Percentiles rank a stretch among this genome's conserved stretches.
Conservation (phyloP, 305 asterid species). For the Fraxinus floribunda region DNA sequence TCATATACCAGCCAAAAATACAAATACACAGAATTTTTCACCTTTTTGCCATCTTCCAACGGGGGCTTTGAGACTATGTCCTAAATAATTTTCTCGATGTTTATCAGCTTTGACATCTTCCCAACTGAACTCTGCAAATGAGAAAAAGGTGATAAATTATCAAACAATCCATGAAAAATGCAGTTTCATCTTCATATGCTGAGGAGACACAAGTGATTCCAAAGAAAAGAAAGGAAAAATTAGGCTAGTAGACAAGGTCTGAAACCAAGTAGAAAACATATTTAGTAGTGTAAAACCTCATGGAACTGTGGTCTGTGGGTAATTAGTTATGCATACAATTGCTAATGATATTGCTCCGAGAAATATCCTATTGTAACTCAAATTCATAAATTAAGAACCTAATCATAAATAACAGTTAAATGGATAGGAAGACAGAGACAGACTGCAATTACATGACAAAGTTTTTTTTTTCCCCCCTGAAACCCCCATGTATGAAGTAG, state of each 20-base stretch:
- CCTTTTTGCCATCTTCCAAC: conserved; percentile 99
- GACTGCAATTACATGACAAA: not conserved
- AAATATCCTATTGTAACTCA: not conserved
- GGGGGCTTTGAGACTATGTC: conserved; percentile 94
- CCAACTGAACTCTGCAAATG: conserved; percentile 86
- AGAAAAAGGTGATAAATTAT: not conserved
- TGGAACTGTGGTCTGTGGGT: not conserved
- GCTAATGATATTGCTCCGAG: not conserved
- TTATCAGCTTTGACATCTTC: conserved; percentile 96
- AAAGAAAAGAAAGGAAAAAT: not conserved
- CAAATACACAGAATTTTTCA: not conserved
- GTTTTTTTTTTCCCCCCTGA: too few relatives aligned
- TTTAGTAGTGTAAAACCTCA: not conserved
- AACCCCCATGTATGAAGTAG: too few relatives aligned
- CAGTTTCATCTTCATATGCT: not conserved
- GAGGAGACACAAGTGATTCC: too few relatives aligned
- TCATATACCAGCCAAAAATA: not conserved
- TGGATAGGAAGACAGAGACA: not conserved
- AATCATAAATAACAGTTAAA: not conserved
- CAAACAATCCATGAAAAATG: not conserved
- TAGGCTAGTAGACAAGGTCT: not conserved
- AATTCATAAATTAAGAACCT: not conserved
- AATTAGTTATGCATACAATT: not conserved
- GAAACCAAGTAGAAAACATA: too few relatives aligned
- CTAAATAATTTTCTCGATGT: conserved; percentile 87